Evolutionary conservation across 371 early-diverging fungal species (phyloP), one percentile per base, ranked within the genome.

Genomic region (Umbelopsis sp.): DNA sequence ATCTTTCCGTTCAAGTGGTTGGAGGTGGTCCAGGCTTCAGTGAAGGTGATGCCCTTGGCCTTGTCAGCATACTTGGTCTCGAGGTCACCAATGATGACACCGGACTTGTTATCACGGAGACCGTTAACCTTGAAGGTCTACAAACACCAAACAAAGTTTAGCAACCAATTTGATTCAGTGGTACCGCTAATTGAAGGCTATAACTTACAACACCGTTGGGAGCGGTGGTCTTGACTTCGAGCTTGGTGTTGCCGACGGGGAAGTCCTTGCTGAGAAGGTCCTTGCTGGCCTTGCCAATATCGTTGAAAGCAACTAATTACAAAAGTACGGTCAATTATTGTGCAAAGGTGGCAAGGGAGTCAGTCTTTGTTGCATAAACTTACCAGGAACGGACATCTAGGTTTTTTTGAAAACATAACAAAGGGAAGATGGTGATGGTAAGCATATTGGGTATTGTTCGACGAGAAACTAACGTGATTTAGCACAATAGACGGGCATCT

Each of bases 261-360:
- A 87, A 98, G 86, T 99, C 98, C 89, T 97, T 97, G 86, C 88
- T 86, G 75, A 98, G 88, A 76, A 98, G 88, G 83, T 98, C 99
- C 85, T 91, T 93, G 88, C 94, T 87, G 77, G 92, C 78, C 90
- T 98, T 98, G 87, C 94, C 94, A 76, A 98, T 88, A 85, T 98
- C 98, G 72, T 91, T 85, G 90, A 92, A 98, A 79, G 84, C 83
- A 78, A 86, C 89, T 83, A 68, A 29, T 32, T 20, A 24, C 68
- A 14, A 18, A 7, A 38, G 41, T 41, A 41, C 7, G 41, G 41
- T 41, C 7, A 29, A 44, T 20, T 11, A 37, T 6, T 3, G 32
- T 50, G 32, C n/a, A 32, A 38, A 46, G 22, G 4, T 37, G 38
- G 24, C 35, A 32, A 7, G 11, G 29, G 29, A 24, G 35, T n/a